Evolutionary conservation across 1,284 basidiomycete genomes (phyloP).

Genomic region (Leccinum solheimii): DNA sequence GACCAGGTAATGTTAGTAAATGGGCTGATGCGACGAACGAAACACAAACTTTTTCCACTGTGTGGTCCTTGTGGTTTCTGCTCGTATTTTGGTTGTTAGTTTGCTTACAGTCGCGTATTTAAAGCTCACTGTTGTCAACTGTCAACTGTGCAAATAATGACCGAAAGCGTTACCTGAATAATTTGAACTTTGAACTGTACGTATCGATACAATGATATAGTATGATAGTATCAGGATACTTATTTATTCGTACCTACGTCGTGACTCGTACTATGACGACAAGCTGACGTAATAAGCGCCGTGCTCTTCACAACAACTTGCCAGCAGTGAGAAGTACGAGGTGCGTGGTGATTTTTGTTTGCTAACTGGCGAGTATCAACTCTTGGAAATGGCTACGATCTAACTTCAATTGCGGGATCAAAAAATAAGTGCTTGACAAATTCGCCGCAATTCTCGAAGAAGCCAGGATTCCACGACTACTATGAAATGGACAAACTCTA

Average conservation of each 20-base stretch:
- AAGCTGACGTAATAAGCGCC: too few relatives aligned
- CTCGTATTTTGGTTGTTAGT: neutral
- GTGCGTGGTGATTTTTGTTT: too few relatives aligned
- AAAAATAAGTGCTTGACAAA: constrained; percentile 78
- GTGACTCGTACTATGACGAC: too few relatives aligned
- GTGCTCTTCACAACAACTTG: too few relatives aligned
- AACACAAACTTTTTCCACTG: constrained; percentile 20
- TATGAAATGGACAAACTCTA: constrained; percentile 60
- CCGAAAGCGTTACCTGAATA: constrained; percentile 39
- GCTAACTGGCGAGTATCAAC: constrained; percentile 47
- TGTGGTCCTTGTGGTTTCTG: constrained; percentile 39
- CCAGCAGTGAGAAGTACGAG: too few relatives aligned
- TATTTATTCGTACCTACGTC: too few relatives aligned
- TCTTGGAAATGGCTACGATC: constrained; percentile 95
- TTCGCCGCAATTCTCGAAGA: constrained; percentile 89
- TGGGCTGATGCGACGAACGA: neutral
- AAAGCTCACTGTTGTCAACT: constrained; percentile 17
- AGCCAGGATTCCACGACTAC: constrained; percentile 72
- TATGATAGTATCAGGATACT: too few relatives aligned
- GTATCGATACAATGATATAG: too few relatives aligned
- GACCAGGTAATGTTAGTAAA: neutral
- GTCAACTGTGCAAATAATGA: constrained; percentile 32
- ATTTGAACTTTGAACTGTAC: neutral
- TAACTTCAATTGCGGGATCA: constrained; percentile 96
- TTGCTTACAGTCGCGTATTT: neutral